phyloP scores from a whole-genome alignment of 768 basidiomycete genomes.

The Tephrocybe sp. region DNA sequence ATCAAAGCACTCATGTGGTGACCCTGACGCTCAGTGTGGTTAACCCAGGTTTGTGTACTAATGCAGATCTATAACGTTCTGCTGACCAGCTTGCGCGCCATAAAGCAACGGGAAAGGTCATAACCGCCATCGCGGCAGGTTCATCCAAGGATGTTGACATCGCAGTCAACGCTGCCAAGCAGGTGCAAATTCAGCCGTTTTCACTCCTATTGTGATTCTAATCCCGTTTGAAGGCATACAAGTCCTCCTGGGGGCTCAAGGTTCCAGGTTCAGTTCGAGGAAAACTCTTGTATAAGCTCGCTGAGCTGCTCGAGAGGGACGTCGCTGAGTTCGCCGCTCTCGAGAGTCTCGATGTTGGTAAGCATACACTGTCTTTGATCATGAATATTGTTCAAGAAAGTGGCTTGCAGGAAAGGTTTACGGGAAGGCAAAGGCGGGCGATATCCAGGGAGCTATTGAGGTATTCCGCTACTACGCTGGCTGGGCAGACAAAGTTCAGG shows the following conservation, averaged over 20 bases:
- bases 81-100: conserved; percentile 27
- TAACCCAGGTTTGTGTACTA: conserved; percentile 16
- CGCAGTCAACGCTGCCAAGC: conserved; percentile 60
- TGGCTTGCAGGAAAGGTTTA: conserved; percentile 52
- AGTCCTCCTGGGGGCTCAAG: conserved; percentile 68
- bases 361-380: neutral
- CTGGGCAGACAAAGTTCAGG: conserved; percentile 81
- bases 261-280: conserved; percentile 38
- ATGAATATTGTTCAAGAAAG: neutral
- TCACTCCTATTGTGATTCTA: neutral
- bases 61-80: neutral
- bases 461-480: conserved; percentile 78
- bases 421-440: conserved; percentile 41
- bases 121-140: conserved; percentile 52
- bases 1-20: neutral
- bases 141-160: conserved; percentile 62
- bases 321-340: conserved; percentile 29
- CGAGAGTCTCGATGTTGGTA: conserved; percentile 25
- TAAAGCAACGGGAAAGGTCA: conserved; percentile 57
- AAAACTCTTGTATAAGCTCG: conserved; percentile 30
- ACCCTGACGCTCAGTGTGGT: conserved; percentile 14
- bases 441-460: conserved; percentile 46
- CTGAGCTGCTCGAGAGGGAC: conserved; percentile 28
- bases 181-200: conserved; percentile 24
- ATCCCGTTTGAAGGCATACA: conserved; percentile 31